Evolutionary conservation across 2,329 filamentous ascomycete species (phyloP), one percentile per base, ranked within the genome.

Genomic region (Alternaria triticimaculans): DNA sequence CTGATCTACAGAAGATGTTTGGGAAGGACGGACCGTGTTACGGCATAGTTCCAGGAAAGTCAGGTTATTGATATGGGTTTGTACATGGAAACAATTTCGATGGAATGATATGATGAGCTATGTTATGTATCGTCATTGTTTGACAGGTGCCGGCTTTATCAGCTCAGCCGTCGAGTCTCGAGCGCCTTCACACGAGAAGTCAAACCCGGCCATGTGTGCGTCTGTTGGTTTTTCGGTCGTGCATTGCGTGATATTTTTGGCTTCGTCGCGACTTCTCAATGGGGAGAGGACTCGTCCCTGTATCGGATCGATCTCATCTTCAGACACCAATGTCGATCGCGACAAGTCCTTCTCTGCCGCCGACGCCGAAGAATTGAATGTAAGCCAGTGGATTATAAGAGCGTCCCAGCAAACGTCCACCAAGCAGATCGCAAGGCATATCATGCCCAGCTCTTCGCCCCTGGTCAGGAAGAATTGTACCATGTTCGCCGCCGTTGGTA

Each of bases 1-100:
- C 76, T 3, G 88, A 90, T 72, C 64, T 90, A 58, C 81, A 80
- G 65, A 80, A 80, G 7, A 89, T 90, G 87, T 89, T 89, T 79
- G 84, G 85, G 0, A 83, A 83, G 62, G 79, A 78, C 3, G 80
- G 78, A 2, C 69, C 72, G 4, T 78, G 76, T 44, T 80, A 71
- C 64, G 68, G 69, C 4, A 72, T 81, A 41, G 72, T 81, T 37
- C 72, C 76, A 26, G 78, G 72, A 5, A 78, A 66, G 58, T 70
- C 66, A 58, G 76, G 76, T 26, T 75, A 74, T 65, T 64, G 60
- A 44, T 67, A 15, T 55, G 49, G 15, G 33, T n/a, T 30, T 5
- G 21, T 25, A 12, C 0, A 25, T 10, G 2, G 1, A 6, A 53
- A 41, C 37, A 41, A 41, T 10, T 10, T 41, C 8, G 37, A 41